These are phyloP conservation scores for Geranomyces variabilis DNA, from an alignment of 192 early-diverging fungal species.

Conservation along the genomic window DNA sequence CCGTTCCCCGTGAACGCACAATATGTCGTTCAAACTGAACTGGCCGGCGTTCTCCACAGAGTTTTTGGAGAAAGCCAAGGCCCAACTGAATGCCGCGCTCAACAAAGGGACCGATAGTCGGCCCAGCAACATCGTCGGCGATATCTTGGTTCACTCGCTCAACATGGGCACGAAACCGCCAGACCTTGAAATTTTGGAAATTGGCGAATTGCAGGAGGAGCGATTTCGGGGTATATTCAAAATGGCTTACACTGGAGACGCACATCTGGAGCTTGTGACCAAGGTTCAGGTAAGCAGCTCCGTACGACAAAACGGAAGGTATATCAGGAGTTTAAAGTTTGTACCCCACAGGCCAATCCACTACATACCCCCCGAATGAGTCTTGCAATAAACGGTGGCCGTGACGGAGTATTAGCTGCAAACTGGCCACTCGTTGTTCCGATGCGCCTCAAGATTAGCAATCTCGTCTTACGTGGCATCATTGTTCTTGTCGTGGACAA, in stretches of 20 bases:
- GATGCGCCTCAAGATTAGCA: slow-evolving; percentile 90
- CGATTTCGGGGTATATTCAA: slow-evolving; percentile 95
- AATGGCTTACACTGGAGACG: slow-evolving; percentile 91
- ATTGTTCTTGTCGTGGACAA: slow-evolving; percentile 93
- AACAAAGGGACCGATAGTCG: slow-evolving; percentile 83
- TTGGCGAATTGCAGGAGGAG: slow-evolving; percentile 92
- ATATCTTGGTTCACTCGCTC: slow-evolving; percentile 90
- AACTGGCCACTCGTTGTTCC: slow-evolving; percentile 94
- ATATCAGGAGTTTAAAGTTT: background rate
- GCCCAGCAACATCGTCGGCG: slow-evolving; percentile 88
- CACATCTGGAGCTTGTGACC: slow-evolving; percentile 86
- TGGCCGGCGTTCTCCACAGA: slow-evolving; percentile 90
- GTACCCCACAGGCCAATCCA: slow-evolving; percentile 72
- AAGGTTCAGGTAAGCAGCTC: slow-evolving; percentile 77
- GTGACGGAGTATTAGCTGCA: slow-evolving; percentile 70
- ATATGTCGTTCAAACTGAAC: slow-evolving; percentile 85
- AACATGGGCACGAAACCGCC: slow-evolving; percentile 96
- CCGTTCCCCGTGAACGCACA: no score
- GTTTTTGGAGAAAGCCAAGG: slow-evolving; percentile 85
- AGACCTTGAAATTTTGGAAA: slow-evolving; percentile 96
- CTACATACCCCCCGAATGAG: slow-evolving; percentile 37
- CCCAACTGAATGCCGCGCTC: slow-evolving; percentile 85
- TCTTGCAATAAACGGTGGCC: slow-evolving; percentile 10
- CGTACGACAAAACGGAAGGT: no score
- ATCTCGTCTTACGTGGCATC: slow-evolving; percentile 87